Conservation (phyloP, 177 flowering plant species). For the Telopea speciosissima region DNA sequence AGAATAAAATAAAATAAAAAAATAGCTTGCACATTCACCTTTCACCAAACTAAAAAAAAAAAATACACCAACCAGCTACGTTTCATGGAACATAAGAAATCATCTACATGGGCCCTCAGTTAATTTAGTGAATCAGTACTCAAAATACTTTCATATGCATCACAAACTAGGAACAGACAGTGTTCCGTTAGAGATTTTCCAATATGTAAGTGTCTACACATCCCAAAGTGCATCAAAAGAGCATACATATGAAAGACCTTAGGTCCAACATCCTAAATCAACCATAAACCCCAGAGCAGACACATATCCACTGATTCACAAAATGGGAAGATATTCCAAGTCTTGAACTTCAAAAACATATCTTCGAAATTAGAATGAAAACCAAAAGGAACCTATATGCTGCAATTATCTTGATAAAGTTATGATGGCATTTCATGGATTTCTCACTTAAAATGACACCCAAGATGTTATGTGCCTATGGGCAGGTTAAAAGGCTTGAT, state of each 20-base stretch:
- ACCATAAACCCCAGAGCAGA: background rate
- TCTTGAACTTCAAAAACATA: background rate
- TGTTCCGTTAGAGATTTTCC: too few species aligned
- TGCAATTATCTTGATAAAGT: background rate
- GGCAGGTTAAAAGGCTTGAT: too few species aligned
- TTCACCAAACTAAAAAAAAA: background rate
- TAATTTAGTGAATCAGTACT: background rate
- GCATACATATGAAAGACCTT: background rate
- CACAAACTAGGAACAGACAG: too few species aligned
- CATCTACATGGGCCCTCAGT: background rate
- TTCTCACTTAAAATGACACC: too few species aligned
- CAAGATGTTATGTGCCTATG: too few species aligned
- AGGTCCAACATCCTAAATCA: background rate
- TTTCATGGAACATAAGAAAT: too few species aligned
- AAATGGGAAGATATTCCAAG: background rate
- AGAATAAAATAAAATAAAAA: too few species aligned
- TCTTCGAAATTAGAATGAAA: background rate
- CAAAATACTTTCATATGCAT: background rate
- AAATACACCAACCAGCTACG: background rate
- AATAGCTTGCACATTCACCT: background rate
- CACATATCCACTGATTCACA: background rate
- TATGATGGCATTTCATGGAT: too few species aligned
- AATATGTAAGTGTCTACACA: too few species aligned
- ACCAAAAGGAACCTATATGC: background rate
- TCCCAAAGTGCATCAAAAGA: too few species aligned